A percentile compares a stretch with the other conserved stretches of the same genome.
phyloP scores from a whole-genome alignment of 2,329 filamentous ascomycete species.

The Penicillium sp. region DNA sequence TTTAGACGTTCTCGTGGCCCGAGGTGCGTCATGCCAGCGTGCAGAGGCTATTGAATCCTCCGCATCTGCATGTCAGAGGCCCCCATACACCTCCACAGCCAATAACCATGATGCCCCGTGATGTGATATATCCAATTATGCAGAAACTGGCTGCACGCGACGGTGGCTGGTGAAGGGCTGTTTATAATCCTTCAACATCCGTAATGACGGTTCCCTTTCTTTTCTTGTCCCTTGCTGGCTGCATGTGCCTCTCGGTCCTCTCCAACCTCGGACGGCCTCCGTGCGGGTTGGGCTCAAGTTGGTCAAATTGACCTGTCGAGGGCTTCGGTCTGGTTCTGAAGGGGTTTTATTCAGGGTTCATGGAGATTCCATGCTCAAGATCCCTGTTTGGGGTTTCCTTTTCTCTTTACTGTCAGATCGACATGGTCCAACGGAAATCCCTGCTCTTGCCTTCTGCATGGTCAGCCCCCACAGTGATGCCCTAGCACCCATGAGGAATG shows the following conservation, averaged over 20 bases:
- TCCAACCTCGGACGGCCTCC: not conserved
- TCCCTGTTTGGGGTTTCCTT: not conserved
- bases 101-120: not conserved
- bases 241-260: slow-evolving; percentile 1
- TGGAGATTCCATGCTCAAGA: not conserved
- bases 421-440: slow-evolving; percentile 3
- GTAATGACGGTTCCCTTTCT: slow-evolving; percentile 8
- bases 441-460: slow-evolving; percentile 11
- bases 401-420: not conserved
- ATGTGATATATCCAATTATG: slow-evolving; percentile 18
- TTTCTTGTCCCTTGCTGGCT: slow-evolving; percentile 9
- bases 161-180: slow-evolving; percentile 16
- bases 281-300: not conserved
- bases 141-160: slow-evolving; percentile 7
- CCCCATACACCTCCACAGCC: slow-evolving; percentile 2
- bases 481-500: slow-evolving; percentile 7
- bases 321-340: not conserved
- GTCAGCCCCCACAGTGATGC: slow-evolving; percentile 11
- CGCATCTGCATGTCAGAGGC: slow-evolving; percentile 16
- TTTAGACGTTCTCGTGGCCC: slow-evolving; percentile 7
- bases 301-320: slow-evolving; percentile 10
- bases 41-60: slow-evolving; percentile 18
- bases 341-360: not conserved
- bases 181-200: slow-evolving; percentile 3
- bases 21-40: slow-evolving; percentile 15